Evolutionary conservation across 2,329 filamentous ascomycete genomes (phyloP).

Genomic region (Hymenoscyphus fructigenus): DNA sequence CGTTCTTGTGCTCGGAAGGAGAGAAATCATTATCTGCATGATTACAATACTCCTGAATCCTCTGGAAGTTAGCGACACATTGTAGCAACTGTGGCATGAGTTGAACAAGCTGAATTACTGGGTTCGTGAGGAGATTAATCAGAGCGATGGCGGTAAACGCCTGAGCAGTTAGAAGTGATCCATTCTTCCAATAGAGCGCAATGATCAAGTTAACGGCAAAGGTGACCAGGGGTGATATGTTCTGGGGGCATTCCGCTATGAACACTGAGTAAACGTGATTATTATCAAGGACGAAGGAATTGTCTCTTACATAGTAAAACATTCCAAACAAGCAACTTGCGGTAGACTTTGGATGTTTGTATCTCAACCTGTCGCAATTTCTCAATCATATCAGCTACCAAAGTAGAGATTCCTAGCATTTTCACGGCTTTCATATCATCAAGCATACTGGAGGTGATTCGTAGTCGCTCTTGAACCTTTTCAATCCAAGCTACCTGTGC

Average conservation of each 20-base stretch:
- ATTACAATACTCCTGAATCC: conserved; percentile 21
- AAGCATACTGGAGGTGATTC: conserved; percentile 21
- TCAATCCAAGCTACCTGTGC: conserved; percentile 15
- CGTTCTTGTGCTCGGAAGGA: not conserved
- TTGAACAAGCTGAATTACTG: conserved; percentile 21
- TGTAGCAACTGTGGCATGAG: conserved; percentile 25
- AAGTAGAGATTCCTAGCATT: conserved; percentile 34
- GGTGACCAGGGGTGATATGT: conserved; percentile 9
- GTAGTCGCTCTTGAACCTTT: conserved; percentile 15
- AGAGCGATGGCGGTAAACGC: conserved; percentile 32
- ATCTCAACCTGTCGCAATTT: conserved; percentile 29
- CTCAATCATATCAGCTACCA: conserved; percentile 36
- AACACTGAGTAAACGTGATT: not conserved
- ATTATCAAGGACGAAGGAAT: not conserved
- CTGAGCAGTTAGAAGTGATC: conserved; percentile 1
- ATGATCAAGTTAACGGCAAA: conserved; percentile 10
- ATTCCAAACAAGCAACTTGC: conserved; percentile 2
- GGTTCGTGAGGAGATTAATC: conserved; percentile 25
- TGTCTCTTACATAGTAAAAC: conserved; percentile 4
- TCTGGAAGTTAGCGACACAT: conserved; percentile 21
- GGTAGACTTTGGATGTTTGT: conserved; percentile 5
- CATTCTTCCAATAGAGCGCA: not conserved
- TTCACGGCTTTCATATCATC: conserved; percentile 31
- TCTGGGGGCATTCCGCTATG: conserved; percentile 9
- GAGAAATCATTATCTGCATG: not conserved